Conservation (phyloP, 148 eudicot genomes). For the Mesembryanthemum crystallinum region DNA sequence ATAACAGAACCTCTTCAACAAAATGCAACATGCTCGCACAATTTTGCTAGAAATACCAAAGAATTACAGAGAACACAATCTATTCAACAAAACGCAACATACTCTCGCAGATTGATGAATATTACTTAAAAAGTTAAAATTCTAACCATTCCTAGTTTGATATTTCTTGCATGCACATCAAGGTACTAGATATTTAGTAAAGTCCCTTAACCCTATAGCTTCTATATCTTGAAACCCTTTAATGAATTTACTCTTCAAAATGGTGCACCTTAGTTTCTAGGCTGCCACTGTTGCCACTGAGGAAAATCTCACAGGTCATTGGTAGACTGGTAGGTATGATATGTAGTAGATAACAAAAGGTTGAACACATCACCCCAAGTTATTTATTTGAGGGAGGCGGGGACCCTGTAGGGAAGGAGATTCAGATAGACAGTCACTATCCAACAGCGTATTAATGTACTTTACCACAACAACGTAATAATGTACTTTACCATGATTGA, state of each 20-base stretch:
- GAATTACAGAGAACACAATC: not conserved
- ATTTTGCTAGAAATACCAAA: not conserved
- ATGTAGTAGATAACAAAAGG: not conserved
- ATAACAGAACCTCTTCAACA: not conserved
- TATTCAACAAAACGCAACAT: not conserved
- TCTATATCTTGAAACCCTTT: not conserved
- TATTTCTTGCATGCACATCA: not conserved
- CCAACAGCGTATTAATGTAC: too few species aligned
- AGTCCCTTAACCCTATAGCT: not conserved
- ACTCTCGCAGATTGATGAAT: not conserved
- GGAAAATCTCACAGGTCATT: not conserved
- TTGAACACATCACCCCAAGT: not conserved
- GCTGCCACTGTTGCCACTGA: not conserved
- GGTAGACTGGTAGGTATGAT: not conserved
- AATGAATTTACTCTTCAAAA: not conserved
- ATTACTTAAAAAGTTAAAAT: not conserved
- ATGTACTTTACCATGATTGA: too few species aligned
- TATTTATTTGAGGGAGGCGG: not conserved
- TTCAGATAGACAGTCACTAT: not conserved
- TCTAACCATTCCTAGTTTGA: not conserved
- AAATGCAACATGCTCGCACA: too few species aligned
- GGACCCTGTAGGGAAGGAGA: not conserved
- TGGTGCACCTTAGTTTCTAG: not conserved
- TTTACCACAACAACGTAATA: too few species aligned
- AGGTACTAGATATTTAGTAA: not conserved